Evolutionary conservation across 345 rosid genomes (phyloP).

Genomic region (Dovyalis caffra): DNA sequence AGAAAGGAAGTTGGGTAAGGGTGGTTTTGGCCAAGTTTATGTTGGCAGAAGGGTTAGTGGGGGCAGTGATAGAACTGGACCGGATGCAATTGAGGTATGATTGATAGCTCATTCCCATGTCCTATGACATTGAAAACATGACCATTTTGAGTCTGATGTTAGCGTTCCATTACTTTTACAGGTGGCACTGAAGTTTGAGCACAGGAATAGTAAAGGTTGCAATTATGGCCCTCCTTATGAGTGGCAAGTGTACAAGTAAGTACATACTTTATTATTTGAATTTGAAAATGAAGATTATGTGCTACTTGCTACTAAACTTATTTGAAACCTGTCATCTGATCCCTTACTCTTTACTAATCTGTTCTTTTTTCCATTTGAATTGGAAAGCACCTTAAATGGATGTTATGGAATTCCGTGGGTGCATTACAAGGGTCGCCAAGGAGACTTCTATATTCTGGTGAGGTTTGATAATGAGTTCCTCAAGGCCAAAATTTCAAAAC

Average conservation of each 20-base stretch:
- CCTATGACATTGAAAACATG: not conserved
- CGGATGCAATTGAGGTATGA: conserved; percentile 32
- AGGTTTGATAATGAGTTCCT: conserved; percentile 8
- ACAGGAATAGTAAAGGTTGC: conserved; percentile 37
- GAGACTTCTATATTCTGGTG: conserved; percentile 37
- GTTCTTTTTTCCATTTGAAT: not conserved
- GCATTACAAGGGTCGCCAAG: conserved; percentile 35
- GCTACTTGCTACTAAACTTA: not conserved
- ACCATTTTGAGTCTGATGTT: not conserved
- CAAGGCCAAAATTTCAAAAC: not conserved
- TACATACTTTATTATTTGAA: not conserved
- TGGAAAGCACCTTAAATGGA: conserved; percentile 25
- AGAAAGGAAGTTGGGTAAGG: conserved; percentile 38
- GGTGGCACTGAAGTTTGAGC: conserved; percentile 36
- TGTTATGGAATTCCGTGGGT: conserved; percentile 34
- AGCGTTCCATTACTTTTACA: conserved; percentile 2
- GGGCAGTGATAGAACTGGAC: conserved; percentile 29
- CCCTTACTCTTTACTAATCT: conserved; percentile 3
- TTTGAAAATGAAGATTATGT: not conserved
- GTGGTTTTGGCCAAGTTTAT: conserved; percentile 37
- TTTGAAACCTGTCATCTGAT: conserved; percentile 2
- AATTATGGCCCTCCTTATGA: conserved; percentile 38
- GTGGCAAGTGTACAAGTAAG: conserved; percentile 37
- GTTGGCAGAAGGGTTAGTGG: conserved; percentile 33
- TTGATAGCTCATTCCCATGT: not conserved